Conservation (phyloP, 306 rosid species). For the Prunus salicina region DNA sequence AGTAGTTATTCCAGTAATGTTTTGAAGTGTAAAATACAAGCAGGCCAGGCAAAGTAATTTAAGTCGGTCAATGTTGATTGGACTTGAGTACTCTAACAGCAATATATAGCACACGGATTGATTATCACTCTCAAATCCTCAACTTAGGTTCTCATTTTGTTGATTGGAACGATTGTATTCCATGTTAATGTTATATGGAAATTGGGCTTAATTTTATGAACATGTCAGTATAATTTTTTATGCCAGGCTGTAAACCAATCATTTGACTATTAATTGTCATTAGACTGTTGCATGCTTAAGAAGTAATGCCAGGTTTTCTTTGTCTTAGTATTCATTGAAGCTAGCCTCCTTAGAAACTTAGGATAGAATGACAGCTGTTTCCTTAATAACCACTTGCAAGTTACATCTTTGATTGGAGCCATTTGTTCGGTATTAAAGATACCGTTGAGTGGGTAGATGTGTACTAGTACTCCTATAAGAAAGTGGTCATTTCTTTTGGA, state of each 20-base stretch:
- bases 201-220: neutral
- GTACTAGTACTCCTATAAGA: neutral
- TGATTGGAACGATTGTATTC: too few species aligned
- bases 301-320: slow-evolving; percentile 7
- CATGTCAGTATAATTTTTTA: neutral
- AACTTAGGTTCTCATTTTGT: neutral
- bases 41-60: slow-evolving; percentile 1
- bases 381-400: slow-evolving; percentile 7
- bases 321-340: neutral
- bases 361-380: slow-evolving; percentile 16
- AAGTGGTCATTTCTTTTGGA: neutral
- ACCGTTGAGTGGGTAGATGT: neutral
- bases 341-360: neutral
- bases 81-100: neutral
- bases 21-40: neutral
- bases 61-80: neutral
- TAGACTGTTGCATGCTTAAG: slow-evolving; percentile 8
- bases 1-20: neutral
- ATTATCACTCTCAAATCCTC: neutral
- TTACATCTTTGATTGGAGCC: slow-evolving; percentile 1
- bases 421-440: neutral
- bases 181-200: neutral
- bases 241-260: slow-evolving; percentile 13
- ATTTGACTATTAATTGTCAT: slow-evolving; percentile 5
- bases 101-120: neutral